Percentiles rank a stretch among this genome's conserved stretches.
These are phyloP conservation scores for Russula brevipes DNA, from an alignment of 768 basidiomycete species.

Conservation along the genomic window DNA sequence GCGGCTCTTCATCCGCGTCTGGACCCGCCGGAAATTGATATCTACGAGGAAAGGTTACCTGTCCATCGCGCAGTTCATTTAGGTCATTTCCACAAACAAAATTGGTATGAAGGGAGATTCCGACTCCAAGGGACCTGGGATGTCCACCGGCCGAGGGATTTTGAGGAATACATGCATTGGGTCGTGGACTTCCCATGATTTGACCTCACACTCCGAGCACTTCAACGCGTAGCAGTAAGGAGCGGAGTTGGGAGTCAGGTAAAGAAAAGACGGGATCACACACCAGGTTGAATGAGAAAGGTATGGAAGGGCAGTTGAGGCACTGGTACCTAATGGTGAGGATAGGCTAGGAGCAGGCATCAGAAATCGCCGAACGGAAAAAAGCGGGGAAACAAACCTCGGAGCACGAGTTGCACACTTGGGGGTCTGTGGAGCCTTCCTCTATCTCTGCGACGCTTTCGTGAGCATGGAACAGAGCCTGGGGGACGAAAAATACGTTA, in stretches of 20 bases:
- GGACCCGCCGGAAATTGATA: slow-evolving; percentile 64
- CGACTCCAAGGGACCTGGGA: slow-evolving; percentile 44
- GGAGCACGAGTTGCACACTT: slow-evolving; percentile 21
- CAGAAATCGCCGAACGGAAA: not conserved
- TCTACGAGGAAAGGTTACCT: slow-evolving; percentile 34
- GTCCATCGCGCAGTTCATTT: not conserved
- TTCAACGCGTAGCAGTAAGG: not conserved
- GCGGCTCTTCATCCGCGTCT: slow-evolving; percentile 31
- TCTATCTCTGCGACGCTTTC: not conserved
- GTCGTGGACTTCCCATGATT: slow-evolving; percentile 76
- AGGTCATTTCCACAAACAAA: slow-evolving; percentile 42
- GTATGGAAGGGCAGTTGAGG: slow-evolving; percentile 77
- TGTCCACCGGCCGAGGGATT: slow-evolving; percentile 69
- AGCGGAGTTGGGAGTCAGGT: not conserved
- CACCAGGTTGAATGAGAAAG: slow-evolving; percentile 71
- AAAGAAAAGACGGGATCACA: slow-evolving; percentile 25
- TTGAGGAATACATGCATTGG: slow-evolving; percentile 87
- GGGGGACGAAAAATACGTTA: slow-evolving; percentile 16
- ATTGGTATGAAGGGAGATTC: slow-evolving; percentile 57
- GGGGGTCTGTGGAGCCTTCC: slow-evolving; percentile 15
- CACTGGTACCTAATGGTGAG: slow-evolving; percentile 83
- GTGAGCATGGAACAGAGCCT: slow-evolving; percentile 10
- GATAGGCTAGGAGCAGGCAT: slow-evolving; percentile 47
- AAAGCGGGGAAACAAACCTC: slow-evolving; percentile 4
- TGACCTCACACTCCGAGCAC: slow-evolving; percentile 77